phyloP scores from a whole-genome alignment of 495 filamentous ascomycete species.

The Wilcoxina mikolae region DNA sequence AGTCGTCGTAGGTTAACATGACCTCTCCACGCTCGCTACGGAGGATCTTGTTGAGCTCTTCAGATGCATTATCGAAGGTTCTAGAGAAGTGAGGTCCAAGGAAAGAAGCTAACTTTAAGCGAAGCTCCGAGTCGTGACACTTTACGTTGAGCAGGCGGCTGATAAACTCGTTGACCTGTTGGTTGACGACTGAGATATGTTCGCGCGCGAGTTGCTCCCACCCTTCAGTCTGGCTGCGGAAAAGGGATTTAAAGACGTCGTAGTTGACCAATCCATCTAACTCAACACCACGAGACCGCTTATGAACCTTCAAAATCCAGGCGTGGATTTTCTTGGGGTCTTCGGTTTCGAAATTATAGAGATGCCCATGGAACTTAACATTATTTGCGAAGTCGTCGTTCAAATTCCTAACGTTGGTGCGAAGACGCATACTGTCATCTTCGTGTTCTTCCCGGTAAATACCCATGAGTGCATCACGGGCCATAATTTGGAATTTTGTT shows the following conservation, averaged over 20 bases:
- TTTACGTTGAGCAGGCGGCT: slow-evolving; percentile 11
- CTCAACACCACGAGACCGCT: slow-evolving; percentile 30
- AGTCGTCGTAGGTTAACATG: slow-evolving; percentile 31
- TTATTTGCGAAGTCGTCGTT: slow-evolving; percentile 16
- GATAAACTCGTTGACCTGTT: slow-evolving; percentile 5
- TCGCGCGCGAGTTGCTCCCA: slow-evolving; percentile 28
- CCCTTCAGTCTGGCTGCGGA: slow-evolving; percentile 28
- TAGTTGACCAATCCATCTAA: slow-evolving; percentile 32
- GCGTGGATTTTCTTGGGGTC: slow-evolving; percentile 17
- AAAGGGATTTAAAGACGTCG: slow-evolving; percentile 28
- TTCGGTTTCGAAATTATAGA: slow-evolving; percentile 8
- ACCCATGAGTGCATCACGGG: slow-evolving; percentile 24
- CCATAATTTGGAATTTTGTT: slow-evolving; percentile 27
- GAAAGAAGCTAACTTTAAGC: not conserved
- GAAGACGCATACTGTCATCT: slow-evolving; percentile 11
- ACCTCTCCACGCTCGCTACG: slow-evolving; percentile 30
- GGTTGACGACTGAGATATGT: slow-evolving; percentile 16
- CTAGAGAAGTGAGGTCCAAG: not conserved
- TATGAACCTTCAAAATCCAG: slow-evolving; percentile 30
- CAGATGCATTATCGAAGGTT: slow-evolving; percentile 9
- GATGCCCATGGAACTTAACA: slow-evolving; percentile 14
- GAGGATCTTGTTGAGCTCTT: slow-evolving; percentile 25
- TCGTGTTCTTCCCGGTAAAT: slow-evolving; percentile 19
- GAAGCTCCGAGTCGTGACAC: slow-evolving; percentile 1
- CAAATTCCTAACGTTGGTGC: slow-evolving; percentile 22